Conservation (phyloP, 257 asterid genomes). For the Solanum sejunctum region DNA sequence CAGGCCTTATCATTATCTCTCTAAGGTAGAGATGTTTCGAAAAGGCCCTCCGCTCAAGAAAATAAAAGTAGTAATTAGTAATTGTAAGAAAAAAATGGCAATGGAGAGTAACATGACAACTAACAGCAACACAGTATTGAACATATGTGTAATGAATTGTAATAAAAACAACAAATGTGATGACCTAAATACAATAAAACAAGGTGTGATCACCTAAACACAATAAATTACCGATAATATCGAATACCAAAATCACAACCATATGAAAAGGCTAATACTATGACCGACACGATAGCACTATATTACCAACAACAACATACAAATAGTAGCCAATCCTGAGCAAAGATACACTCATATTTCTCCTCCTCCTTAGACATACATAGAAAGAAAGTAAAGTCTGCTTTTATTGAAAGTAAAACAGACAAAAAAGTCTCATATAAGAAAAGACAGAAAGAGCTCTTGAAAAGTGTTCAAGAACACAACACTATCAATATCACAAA, state of each 20-base stretch:
- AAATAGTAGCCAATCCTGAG: not conserved
- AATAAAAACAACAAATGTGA: not conserved
- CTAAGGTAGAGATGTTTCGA: not conserved
- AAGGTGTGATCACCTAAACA: not conserved
- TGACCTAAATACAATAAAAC: not conserved
- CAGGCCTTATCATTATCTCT: not conserved
- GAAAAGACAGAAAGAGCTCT: not conserved
- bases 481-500: not conserved
- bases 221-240: not conserved
- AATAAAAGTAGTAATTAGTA: no score
- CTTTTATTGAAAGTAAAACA: no score
- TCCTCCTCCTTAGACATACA: no score
- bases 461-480: not conserved
- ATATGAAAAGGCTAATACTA: not conserved
- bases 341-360: not conserved
- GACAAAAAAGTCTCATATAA: not conserved
- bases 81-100: no score
- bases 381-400: not conserved
- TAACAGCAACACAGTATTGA: no score
- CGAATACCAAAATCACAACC: not conserved
- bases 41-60: not conserved
- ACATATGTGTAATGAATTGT: not conserved
- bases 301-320: no score
- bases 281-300: not conserved
- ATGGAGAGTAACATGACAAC: no score